A percentile compares a stretch with the other conserved stretches of the same genome.
These are phyloP conservation scores for Trametes hirsuta DNA, from an alignment of 1,284 basidiomycete species.

Conservation along the genomic window DNA sequence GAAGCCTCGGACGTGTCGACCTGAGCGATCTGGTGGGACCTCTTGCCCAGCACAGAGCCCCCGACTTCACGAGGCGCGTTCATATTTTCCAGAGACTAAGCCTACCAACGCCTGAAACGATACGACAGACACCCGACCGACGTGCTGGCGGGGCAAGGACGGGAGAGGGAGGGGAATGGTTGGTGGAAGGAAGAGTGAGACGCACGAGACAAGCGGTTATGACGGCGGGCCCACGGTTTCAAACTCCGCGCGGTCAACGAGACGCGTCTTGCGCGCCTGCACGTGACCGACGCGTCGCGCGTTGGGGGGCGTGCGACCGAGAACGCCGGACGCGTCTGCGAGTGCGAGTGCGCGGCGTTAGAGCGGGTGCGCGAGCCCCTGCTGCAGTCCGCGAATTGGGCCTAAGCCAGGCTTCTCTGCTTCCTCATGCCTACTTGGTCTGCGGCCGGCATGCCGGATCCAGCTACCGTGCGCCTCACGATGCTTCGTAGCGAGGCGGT, in stretches of 20 bases:
- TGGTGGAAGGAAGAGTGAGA: slow-evolving; percentile 11
- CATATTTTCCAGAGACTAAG: slow-evolving; percentile 19
- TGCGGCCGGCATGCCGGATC: slow-evolving; percentile 9
- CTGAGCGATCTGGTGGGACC: slow-evolving; percentile 47
- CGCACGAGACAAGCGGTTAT: slow-evolving; percentile 27
- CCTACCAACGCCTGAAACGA: slow-evolving; percentile 2
- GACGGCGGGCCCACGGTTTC: slow-evolving; percentile 35
- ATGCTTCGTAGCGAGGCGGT: slow-evolving; percentile 19
- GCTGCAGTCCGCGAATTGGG: neutral
- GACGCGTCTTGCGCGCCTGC: slow-evolving; percentile 27
- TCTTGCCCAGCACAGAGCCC: slow-evolving; percentile 63
- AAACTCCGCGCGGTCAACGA: slow-evolving; percentile 38
- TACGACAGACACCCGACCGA: slow-evolving; percentile 5
- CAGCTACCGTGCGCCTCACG: neutral
- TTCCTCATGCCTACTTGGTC: slow-evolving; percentile 1
- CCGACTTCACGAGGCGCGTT: slow-evolving; percentile 30
- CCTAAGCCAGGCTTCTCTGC: neutral
- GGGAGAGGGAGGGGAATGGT: slow-evolving; percentile 19
- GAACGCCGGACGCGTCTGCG: neutral
- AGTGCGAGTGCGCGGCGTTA: slow-evolving; percentile 12
- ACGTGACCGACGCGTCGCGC: slow-evolving; percentile 36
- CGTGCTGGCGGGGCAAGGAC: slow-evolving; percentile 16
- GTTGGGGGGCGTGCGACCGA: slow-evolving; percentile 1
- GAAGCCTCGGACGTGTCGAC: slow-evolving; percentile 9
- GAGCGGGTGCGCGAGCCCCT: slow-evolving; percentile 15